phyloP scores from a whole-genome alignment of 495 filamentous ascomycete genomes.

The Chaetomium tenue region DNA sequence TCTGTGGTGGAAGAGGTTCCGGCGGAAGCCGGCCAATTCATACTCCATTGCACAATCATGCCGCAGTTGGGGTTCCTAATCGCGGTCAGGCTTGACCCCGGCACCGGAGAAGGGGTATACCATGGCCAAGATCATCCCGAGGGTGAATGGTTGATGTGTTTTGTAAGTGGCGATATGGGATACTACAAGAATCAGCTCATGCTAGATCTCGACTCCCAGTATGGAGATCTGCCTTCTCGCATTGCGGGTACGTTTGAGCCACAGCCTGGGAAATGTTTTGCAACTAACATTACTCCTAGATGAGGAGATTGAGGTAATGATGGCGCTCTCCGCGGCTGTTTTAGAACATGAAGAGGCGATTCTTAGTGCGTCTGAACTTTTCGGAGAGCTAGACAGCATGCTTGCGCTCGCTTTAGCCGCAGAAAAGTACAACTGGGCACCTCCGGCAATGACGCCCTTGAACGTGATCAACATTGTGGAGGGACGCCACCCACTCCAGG shows the following conservation, averaged over 20 bases:
- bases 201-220: conserved; percentile 75
- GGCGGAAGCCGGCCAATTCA: conserved; percentile 50
- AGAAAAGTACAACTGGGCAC: conserved; percentile 65
- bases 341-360: conserved; percentile 69
- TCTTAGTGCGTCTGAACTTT: conserved; percentile 65
- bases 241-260: conserved; percentile 65
- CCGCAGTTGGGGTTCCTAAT: conserved; percentile 90
- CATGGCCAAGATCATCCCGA: conserved; percentile 56
- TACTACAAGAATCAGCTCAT: conserved; percentile 90
- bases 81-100: conserved; percentile 63
- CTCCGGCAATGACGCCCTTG: conserved; percentile 65
- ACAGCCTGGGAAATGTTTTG: background rate
- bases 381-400: conserved; percentile 86
- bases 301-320: conserved; percentile 85
- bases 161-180: conserved; percentile 65
- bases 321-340: conserved; percentile 70
- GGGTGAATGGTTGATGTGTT: conserved; percentile 73
- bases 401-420: conserved; percentile 80
- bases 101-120: conserved; percentile 62
- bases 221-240: conserved; percentile 79
- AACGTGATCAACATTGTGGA: conserved; percentile 76
- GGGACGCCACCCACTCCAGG: conserved; percentile 89
- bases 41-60: conserved; percentile 73
- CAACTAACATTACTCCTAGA: conserved; percentile 50
- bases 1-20: conserved; percentile 64